Percentiles rank a stretch among this genome's conserved stretches.
phyloP scores from a whole-genome alignment of 2,329 filamentous ascomycete genomes.

The Fusarium nisikadoi region DNA sequence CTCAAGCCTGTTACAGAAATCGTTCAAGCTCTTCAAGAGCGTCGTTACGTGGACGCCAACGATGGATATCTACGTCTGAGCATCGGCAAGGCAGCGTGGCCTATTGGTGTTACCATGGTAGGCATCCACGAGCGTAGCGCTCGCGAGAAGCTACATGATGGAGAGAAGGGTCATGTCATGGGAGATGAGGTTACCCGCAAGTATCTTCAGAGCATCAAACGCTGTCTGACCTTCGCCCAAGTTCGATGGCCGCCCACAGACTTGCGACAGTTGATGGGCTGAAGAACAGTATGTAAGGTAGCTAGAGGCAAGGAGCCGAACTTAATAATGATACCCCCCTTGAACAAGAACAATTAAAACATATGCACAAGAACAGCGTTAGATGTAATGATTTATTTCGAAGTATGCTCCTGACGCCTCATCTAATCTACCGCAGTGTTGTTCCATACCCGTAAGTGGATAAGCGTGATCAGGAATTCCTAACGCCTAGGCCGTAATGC shows the following conservation, averaged over 20 bases:
- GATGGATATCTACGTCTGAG: conserved; percentile 92
- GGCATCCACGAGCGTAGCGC: conserved; percentile 98
- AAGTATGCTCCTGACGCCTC: conserved; percentile 29
- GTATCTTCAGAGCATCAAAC: conserved; percentile 96
- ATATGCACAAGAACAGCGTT: not conserved
- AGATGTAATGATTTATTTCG: conserved; percentile 6
- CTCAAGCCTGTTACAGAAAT: conserved; percentile 90
- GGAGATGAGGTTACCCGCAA: conserved; percentile 96
- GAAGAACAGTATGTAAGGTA: conserved; percentile 2
- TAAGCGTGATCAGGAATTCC: conserved; percentile 39
- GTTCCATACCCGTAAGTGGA: conserved; percentile 26
- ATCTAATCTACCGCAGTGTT: conserved; percentile 31
- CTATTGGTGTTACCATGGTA: conserved; percentile 99
- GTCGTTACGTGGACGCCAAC: conserved; percentile 95
- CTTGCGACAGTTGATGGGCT: conserved; percentile 91
- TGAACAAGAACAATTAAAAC: conserved; percentile 3
- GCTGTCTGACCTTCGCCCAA: conserved; percentile 95
- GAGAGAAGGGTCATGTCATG: conserved; percentile 92
- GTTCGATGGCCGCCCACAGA: conserved; percentile 96
- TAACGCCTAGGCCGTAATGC: conserved; percentile 39
- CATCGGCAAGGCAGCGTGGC: conserved; percentile 97
- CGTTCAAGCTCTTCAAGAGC: conserved; percentile 87
- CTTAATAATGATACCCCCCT: conserved; percentile 39
- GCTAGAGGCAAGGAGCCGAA: not conserved
- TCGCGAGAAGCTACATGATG: conserved; percentile 92